phyloP scores from a whole-genome alignment of 108 stramenopile genomes.

The Chaetoceros muelleri region DNA sequence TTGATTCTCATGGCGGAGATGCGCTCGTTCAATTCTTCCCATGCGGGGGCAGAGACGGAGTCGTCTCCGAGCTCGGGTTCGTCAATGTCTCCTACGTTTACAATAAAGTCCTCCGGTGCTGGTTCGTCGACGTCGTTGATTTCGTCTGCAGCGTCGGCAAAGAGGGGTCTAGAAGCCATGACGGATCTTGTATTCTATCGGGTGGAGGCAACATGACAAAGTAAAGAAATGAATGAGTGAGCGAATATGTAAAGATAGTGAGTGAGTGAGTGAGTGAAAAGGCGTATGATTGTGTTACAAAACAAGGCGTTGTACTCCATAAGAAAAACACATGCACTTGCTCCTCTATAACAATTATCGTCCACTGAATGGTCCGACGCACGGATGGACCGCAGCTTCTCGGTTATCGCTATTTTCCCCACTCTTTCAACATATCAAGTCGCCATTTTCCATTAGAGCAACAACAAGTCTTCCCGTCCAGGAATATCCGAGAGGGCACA shows the following conservation, averaged over 20 bases:
- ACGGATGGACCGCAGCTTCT: too few relatives aligned
- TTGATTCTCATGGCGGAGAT: constrained; percentile 47
- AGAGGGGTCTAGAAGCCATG: not conserved
- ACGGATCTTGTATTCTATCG: not conserved
- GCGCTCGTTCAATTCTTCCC: constrained; percentile 31
- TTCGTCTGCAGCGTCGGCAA: not conserved
- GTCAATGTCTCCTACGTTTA: constrained; percentile 50
- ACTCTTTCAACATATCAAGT: too few relatives aligned
- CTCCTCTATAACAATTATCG: too few relatives aligned
- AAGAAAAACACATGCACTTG: too few relatives aligned
- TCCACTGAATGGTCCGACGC: too few relatives aligned
- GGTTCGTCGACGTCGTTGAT: constrained; percentile 21
- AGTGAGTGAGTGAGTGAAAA: constrained; percentile 1
- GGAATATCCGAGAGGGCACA: too few relatives aligned
- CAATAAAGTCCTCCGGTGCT: constrained; percentile 47
- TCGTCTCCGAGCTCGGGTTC: constrained; percentile 34
- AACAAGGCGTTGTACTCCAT: not conserved
- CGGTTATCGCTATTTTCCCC: too few relatives aligned
- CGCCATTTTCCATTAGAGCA: too few relatives aligned
- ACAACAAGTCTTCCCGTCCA: too few relatives aligned
- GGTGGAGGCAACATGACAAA: too few relatives aligned
- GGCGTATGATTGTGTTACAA: not conserved
- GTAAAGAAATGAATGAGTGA: too few relatives aligned
- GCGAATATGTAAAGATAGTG: too few relatives aligned
- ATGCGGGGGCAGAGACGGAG: constrained; percentile 37